Conservation (phyloP, 1,284 basidiomycete species). For the Moesziomyces globuligerus region DNA sequence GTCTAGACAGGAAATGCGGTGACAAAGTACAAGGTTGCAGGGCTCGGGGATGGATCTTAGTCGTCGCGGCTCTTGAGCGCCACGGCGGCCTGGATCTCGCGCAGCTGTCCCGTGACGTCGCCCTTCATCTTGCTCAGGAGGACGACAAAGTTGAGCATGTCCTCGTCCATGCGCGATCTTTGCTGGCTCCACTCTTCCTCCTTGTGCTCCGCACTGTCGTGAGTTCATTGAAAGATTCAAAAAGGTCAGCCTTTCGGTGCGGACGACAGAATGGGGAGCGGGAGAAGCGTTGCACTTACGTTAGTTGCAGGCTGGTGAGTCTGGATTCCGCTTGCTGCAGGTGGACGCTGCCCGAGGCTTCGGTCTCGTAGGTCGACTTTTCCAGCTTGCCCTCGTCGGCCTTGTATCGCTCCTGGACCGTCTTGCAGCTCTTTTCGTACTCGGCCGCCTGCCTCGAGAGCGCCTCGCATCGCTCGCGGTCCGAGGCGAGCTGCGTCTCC, state of each 20-base stretch:
- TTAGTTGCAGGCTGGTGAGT: conserved; percentile 42
- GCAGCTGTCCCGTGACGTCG: conserved; percentile 42
- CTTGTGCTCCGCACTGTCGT: conserved; percentile 47
- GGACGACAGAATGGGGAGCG: too few relatives aligned
- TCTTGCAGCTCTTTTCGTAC: conserved; percentile 52
- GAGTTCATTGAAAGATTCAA: too few relatives aligned
- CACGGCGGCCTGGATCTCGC: conserved; percentile 48
- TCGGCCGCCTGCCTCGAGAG: conserved; percentile 34
- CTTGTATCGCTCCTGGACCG: conserved; percentile 49
- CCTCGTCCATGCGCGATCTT: conserved; percentile 48
- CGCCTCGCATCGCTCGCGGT: conserved; percentile 38
- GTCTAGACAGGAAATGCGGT: neutral
- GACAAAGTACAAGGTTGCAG: neutral
- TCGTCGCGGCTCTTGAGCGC: conserved; percentile 51
- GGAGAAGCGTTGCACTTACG: too few relatives aligned
- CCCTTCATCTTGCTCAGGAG: conserved; percentile 53
- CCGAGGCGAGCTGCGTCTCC: conserved; percentile 36
- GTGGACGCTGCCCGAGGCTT: conserved; percentile 43
- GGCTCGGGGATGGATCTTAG: conserved; percentile 4
- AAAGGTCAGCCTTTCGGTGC: too few relatives aligned
- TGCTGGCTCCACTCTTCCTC: conserved; percentile 48
- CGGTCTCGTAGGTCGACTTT: conserved; percentile 47
- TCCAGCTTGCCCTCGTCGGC: conserved; percentile 47
- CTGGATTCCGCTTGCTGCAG: conserved; percentile 45
- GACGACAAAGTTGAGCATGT: conserved; percentile 53